Base-by-base conservation (phyloP, 352 stramenopile genomes). In the Phytophthora pinifolia region DNA sequence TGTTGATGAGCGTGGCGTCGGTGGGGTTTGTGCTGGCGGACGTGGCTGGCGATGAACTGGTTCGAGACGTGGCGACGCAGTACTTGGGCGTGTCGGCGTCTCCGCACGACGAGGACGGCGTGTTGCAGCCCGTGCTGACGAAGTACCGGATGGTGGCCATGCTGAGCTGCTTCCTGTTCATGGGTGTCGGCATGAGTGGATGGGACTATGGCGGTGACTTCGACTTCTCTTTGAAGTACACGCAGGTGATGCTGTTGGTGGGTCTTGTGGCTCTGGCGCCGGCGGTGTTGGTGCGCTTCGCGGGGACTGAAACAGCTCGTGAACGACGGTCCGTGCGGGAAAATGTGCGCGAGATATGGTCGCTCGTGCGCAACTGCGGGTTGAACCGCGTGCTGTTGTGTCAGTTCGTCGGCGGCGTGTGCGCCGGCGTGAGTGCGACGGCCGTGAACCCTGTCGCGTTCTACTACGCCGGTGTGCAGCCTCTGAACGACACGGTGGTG, bases 21-120 rank as follows among this genome's bases (percentile, higher is more conserved):
- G 18, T 87, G 18, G 86, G 84, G 0, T 93, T 91, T 54, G 74
- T 93, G 13, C 62, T 92, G 34, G 79, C 83, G 2, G 84, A 96
- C 50, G 82, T 92, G 4, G 76, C 86, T 6, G 73, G 72, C 15
- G 86, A 96, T 62, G 72, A 70, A 8, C 51, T 90, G n/a, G 60
- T 75, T 10, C 46, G 56, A 4, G 64, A 87, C 14, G 49, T 85
- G 3, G 62, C 62, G 13, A 46, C 15, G 27, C 45, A 27, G 9
- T 27, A 55, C 33, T 62, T 63, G 8, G 31, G 20, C 14, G 33
- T 44, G 13, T 52, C 36, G 14, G 27, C 35, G 20, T 46, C 48
- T 49, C 64, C 56, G n/a, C 34, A 25, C 18, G 49, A 67, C 15
- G 17, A 54, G 6, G 62, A 75, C 13, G 54, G 52, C 5, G 45